Evolutionary conservation across 2,329 filamentous ascomycete genomes (phyloP).

Genomic region (Polytolypa hystricis): DNA sequence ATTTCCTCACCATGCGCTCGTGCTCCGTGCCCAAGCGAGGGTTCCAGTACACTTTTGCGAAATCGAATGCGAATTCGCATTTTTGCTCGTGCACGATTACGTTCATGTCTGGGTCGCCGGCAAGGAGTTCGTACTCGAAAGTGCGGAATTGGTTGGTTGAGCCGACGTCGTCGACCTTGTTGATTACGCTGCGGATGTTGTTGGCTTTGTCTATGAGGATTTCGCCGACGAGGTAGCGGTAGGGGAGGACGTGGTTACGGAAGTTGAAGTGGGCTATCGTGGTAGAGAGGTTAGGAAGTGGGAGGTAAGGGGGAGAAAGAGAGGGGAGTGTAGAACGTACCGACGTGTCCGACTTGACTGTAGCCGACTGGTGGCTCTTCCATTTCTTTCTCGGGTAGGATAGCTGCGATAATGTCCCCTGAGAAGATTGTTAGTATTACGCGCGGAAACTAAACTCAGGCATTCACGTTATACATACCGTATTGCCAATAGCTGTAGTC

Average conservation of each 20-base stretch:
- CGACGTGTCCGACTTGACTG: constrained; percentile 77
- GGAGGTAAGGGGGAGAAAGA: too few species aligned
- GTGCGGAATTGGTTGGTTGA: constrained; percentile 77
- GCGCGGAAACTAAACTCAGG: too few species aligned
- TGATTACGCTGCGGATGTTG: constrained; percentile 76
- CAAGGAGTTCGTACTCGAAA: constrained; percentile 83
- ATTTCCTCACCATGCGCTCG: constrained; percentile 62
- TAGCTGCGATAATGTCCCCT: constrained; percentile 73
- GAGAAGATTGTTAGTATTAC: constrained; percentile 8
- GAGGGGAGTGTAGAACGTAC: constrained; percentile 34
- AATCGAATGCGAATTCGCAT: constrained; percentile 87
- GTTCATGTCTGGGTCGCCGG: constrained; percentile 68
- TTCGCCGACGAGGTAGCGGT: constrained; percentile 75
- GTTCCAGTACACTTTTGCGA: constrained; percentile 97
- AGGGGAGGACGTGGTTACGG: constrained; percentile 67
- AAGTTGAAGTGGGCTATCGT: constrained; percentile 81
- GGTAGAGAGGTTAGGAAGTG: too few species aligned
- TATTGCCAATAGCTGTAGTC: constrained; percentile 83
- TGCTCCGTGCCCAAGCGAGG: constrained; percentile 84
- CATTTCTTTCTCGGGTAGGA: constrained; percentile 69
- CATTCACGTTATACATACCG: constrained; percentile 11
- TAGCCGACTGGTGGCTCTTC: constrained; percentile 78
- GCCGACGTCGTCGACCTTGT: constrained; percentile 86
- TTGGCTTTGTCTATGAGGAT: constrained; percentile 86
- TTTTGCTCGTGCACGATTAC: constrained; percentile 72